Base-by-base conservation (phyloP, 805 yeast genomes). In the Lipomyces starkeyi region DNA sequence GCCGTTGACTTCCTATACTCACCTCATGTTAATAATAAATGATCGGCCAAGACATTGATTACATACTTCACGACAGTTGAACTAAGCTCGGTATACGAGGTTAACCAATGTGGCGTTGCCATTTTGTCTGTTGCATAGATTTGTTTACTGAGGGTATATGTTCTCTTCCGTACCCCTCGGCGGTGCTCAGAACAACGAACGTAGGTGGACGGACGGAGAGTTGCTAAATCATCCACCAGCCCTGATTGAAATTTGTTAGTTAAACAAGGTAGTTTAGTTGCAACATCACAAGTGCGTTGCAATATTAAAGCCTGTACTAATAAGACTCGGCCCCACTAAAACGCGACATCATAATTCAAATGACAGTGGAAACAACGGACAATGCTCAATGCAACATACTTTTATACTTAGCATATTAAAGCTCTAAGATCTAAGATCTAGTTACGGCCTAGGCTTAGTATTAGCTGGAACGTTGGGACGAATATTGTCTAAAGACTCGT, bases 11-110 rank as follows among this genome's bases (percentile, higher is more conserved):
- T 62, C 58, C 69, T 66, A 34, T 9, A 20, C 11, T 47, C 20
- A 1, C 22, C 32, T 35, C 17, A 9, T 43, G 22, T 43, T 43
- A 43, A n/a, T 43, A 3, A 43, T 2, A 29, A 1, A 52, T 11
- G 3, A 0, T 37, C 14, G 20, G n/a, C 32, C 20, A 43, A 29
- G 0, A 53, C 25, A 35, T 53, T 9, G 55, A 56, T 13, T 14
- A 17, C 65, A 35, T 66, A 66, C 69, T 66, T 66, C 52, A 63
- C 59, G 27, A 55, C 35, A 22, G 58, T 66, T 6, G 40, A 37
- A 52, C 64, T 58, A 34, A 59, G 59, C n/a, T 58, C 59, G 6
- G 37, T 49, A 56, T 62, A 63, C 14, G 64, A 37, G 7, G 40
- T 4, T 22, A 66, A 47, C 69, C 69, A 66, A 7, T 55, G 22